Evolutionary conservation across 257 asterid species (phyloP).

Genomic region (Solanum lignicaule): DNA sequence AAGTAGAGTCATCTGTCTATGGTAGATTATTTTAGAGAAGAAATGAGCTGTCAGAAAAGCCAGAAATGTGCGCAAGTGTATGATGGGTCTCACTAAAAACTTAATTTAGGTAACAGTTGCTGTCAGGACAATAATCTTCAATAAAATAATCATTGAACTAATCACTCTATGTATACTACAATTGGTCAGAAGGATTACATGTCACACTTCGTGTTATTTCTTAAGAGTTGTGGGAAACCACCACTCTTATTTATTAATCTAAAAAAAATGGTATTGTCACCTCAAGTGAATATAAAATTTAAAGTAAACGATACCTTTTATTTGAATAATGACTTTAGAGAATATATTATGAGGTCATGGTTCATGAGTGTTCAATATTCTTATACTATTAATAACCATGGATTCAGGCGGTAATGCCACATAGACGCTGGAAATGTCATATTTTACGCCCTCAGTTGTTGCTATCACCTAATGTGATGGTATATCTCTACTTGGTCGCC

Average conservation of each 20-base stretch:
- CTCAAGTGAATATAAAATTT: slow-evolving; percentile 7
- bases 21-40: neutral
- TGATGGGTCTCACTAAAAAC: neutral
- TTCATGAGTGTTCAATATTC: slow-evolving; percentile 10
- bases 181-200: neutral
- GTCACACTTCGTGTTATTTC: neutral
- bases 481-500: slow-evolving; percentile 6
- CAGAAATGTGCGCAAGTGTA: neutral
- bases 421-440: slow-evolving; percentile 2
- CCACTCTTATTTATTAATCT: neutral
- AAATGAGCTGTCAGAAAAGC: neutral
- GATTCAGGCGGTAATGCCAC: slow-evolving; percentile 3
- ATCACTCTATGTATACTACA: neutral
- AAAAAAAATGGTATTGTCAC: neutral
- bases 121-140: neutral
- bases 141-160: neutral
- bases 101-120: neutral
- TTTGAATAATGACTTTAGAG: slow-evolving; percentile 7
- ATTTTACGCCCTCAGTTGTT: slow-evolving; percentile 10
- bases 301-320: slow-evolving; percentile 29
- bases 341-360: slow-evolving; percentile 9
- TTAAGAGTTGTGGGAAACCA: neutral
- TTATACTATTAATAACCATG: neutral
- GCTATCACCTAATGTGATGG: neutral
- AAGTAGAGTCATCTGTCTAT: neutral